Conservation (phyloP, 768 basidiomycete genomes). For the Sarcodon aspratus region DNA sequence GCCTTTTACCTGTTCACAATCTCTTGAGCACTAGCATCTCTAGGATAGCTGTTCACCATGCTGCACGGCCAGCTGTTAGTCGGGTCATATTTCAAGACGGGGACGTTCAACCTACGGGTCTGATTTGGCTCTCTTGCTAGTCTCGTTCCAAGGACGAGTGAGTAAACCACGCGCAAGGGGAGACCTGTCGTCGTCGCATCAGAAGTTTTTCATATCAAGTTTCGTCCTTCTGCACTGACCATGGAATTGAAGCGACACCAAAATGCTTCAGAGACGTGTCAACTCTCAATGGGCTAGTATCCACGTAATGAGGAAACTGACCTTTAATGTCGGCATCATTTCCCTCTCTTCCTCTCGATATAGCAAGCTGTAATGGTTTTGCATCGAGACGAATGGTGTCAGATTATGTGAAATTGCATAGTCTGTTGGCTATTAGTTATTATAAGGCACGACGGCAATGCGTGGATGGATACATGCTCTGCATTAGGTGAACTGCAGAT, state of each 20-base stretch:
- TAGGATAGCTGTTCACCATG: too few species aligned
- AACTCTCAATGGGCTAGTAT: not conserved
- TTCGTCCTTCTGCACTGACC: constrained; percentile 7
- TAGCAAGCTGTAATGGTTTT: constrained; percentile 43
- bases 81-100: too few species aligned
- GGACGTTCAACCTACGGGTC: too few species aligned
- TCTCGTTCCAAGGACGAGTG: constrained; percentile 12
- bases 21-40: too few species aligned
- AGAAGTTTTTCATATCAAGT: too few species aligned
- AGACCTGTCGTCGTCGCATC: constrained; percentile 3
- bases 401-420: constrained; percentile 28
- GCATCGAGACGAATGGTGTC: constrained; percentile 53
- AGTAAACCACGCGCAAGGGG: constrained; percentile 23
- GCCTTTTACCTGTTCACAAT: too few species aligned
- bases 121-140: constrained; percentile 9
- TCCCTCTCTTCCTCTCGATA: constrained; percentile 55
- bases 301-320: not conserved
- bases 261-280: constrained; percentile 7
- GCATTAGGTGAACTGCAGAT: constrained; percentile 20
- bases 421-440: constrained; percentile 13
- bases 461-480: constrained; percentile 10
- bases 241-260: constrained; percentile 22
- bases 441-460: not conserved
- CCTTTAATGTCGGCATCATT: constrained; percentile 39
- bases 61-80: too few species aligned